Conservation (phyloP, 495 filamentous ascomycete genomes). For the Aspergillus sparsus region DNA sequence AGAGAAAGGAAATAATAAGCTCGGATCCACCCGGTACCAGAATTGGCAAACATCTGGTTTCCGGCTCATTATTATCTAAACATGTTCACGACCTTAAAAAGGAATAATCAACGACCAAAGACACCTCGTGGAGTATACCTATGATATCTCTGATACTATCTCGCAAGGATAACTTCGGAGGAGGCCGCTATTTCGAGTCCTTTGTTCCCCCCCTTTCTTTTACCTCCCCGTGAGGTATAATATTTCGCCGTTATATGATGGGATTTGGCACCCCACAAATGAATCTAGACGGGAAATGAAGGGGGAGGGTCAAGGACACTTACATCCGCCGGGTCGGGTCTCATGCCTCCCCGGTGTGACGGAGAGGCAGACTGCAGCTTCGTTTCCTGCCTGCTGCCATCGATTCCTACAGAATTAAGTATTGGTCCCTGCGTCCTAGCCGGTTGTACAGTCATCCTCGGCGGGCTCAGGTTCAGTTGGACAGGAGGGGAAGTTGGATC, state of each 20-base stretch:
- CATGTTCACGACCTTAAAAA: neutral
- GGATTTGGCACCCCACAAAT: neutral
- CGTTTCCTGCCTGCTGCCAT: neutral
- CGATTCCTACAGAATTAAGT: constrained; percentile 2
- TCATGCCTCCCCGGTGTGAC: constrained; percentile 3
- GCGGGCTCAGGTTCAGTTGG: constrained; percentile 1
- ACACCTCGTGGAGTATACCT: neutral
- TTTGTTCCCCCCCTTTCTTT: neutral
- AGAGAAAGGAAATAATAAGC: constrained; percentile 9
- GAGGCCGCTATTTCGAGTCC: neutral
- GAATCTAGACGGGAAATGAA: neutral
- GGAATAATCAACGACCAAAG: neutral
- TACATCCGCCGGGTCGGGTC: constrained; percentile 6
- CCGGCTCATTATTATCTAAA: constrained; percentile 6
- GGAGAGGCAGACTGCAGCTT: neutral
- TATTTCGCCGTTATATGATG: neutral
- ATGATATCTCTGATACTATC: neutral
- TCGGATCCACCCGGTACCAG: constrained; percentile 13
- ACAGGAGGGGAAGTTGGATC: neutral
- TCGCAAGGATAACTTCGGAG: neutral
- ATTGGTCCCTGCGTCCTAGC: constrained; percentile 11
- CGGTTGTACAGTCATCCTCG: constrained; percentile 9
- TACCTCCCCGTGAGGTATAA: neutral
- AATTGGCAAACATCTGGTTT: constrained; percentile 9
- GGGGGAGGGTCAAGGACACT: neutral